These are phyloP conservation scores for Holtermanniella nyarrowii DNA, from an alignment of 768 basidiomycete genomes.

Conservation along the genomic window DNA sequence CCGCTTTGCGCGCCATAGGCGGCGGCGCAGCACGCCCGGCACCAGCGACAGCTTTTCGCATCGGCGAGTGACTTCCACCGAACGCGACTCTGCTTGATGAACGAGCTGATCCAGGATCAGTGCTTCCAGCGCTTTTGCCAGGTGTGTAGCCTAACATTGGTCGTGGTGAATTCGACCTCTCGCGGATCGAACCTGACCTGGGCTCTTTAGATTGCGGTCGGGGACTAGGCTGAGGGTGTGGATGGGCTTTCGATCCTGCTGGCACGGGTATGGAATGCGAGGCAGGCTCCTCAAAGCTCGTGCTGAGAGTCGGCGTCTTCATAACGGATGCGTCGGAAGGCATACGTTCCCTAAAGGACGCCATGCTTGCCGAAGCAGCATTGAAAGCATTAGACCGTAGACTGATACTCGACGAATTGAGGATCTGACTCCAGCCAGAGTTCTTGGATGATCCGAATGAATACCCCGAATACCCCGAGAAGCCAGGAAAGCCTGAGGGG, in stretches of 20 bases:
- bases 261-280: neutral
- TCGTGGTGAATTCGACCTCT: neutral
- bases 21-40: too few species aligned
- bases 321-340: slow-evolving; percentile 8
- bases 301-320: slow-evolving; percentile 3
- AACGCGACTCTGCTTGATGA: neutral
- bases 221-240: neutral
- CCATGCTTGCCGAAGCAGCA: neutral
- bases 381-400: slow-evolving; percentile 6
- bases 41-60: neutral
- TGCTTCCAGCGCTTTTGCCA: neutral
- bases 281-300: slow-evolving; percentile 6
- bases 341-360: slow-evolving; percentile 1
- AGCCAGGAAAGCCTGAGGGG: neutral
- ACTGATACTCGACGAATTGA: slow-evolving; percentile 19
- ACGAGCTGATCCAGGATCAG: neutral
- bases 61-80: neutral
- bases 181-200: neutral
- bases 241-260: neutral
- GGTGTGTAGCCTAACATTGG: neutral
- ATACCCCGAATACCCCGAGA: slow-evolving; percentile 5
- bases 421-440: slow-evolving; percentile 31
- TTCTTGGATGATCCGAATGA: slow-evolving; percentile 3
- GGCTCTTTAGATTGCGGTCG: too few species aligned
- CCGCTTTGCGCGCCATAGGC: neutral